A percentile compares a stretch with the other conserved stretches of the same genome.
phyloP scores from a whole-genome alignment of 1,284 basidiomycete species.

The Marasmius oreades region DNA sequence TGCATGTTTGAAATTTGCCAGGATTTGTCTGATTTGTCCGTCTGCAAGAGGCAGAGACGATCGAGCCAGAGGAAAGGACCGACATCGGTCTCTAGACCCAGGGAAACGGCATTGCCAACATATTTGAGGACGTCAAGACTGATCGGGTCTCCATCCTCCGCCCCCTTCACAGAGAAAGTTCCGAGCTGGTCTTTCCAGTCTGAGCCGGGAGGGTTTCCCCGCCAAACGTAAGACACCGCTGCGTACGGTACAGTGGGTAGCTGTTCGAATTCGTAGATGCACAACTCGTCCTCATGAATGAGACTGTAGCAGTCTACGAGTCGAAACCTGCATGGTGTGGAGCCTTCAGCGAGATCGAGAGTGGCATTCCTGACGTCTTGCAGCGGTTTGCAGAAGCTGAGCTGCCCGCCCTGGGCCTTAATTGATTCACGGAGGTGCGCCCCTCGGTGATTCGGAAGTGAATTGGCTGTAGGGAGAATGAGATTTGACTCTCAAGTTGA shows the following conservation, averaged over 20 bases:
- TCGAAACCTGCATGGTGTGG: constrained; percentile 12
- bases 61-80: constrained; percentile 7
- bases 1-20: constrained; percentile 4
- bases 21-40: background rate
- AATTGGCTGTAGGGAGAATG: background rate
- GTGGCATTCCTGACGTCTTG: background rate
- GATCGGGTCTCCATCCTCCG: constrained; percentile 18
- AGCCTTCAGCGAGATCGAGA: constrained; percentile 6
- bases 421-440: background rate
- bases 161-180: constrained; percentile 14
- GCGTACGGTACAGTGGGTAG: constrained; percentile 8
- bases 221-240: constrained; percentile 18
- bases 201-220: constrained; percentile 8
- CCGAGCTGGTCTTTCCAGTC: background rate
- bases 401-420: background rate
- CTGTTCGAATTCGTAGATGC: constrained; percentile 6
- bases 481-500: background rate
- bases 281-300: constrained; percentile 2
- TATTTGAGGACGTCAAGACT: constrained; percentile 15
- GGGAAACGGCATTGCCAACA: constrained; percentile 4
- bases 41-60: constrained; percentile 8
- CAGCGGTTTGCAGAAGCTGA: background rate
- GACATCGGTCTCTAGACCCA: background rate
- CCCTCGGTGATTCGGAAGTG: background rate
- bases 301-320: constrained; percentile 9